Evolutionary conservation across 2,329 filamentous ascomycete species (phyloP), one percentile per base, ranked within the genome.

Genomic region (Verticillium dahliae): DNA sequence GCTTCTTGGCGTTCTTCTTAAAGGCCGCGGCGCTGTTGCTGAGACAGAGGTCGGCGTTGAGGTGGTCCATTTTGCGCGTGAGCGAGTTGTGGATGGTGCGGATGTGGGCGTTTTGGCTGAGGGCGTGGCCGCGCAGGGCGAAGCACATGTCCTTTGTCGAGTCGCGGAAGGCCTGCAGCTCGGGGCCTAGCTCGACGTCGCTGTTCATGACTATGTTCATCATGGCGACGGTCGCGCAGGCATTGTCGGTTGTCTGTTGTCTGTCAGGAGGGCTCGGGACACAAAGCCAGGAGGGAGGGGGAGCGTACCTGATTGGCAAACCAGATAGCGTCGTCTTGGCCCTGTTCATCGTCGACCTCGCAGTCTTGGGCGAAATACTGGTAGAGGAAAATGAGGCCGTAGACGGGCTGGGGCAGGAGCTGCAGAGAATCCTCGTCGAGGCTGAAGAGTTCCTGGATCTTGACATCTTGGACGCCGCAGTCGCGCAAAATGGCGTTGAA

Each of bases 171-270:
- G 80, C 76, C 34, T 80, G 74, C 1, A 98, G 81, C 62, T 88
- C 80, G n/a, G 85, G 76, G 4, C 92, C 92, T 6, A 97, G 81
- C 11, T 86, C 76, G 3, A 92, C 74, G 0, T 78, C 80, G 31
- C 87, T 82, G 71, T 98, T 98, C 85, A 97, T 96, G 70, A 97
- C 79, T 63, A 97, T 96, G 69, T 98, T 98, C 68, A 97, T 83
- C 66, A 98, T 80, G 3, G 95, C 92, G 56, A 97, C 86, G n/a
- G 91, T 95, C 22, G 92, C 95, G 75, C 95, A 99, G 33, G 92
- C 89, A 73, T 96, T 96, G 61, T 85, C 82, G 0, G 87, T 89
- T 1, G 90, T 92, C 88, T 94, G 64, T 13, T 27, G 27, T 27
- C 27, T 27, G 27, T 27, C 27, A 27, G 27, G 11, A 9, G 31